These are phyloP conservation scores for Fusarium sp. DNA, from an alignment of 2,329 filamentous ascomycete genomes.

Conservation along the genomic window DNA sequence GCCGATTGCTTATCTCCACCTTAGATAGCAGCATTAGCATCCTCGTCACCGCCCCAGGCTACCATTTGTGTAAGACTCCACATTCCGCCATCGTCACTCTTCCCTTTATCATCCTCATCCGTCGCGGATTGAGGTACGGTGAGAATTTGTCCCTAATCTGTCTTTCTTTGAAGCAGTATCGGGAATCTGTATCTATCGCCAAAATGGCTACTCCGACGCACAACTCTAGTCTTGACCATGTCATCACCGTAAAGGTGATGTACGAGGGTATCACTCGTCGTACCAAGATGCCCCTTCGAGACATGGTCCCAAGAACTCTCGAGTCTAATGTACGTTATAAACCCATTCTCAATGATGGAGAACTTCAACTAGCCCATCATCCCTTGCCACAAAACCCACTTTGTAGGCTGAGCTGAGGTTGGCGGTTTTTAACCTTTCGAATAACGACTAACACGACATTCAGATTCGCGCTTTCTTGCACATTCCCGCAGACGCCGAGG, in stretches of 20 bases:
- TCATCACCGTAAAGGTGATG: conserved; percentile 86
- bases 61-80: conserved; percentile 45
- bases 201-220: conserved; percentile 49
- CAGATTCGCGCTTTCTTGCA: conserved; percentile 56
- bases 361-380: neutral
- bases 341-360: neutral
- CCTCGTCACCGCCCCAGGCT: conserved; percentile 47
- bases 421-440: neutral
- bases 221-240: conserved; percentile 48
- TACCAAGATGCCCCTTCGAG: conserved; percentile 89
- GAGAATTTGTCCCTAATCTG: conserved; percentile 11
- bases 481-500: conserved; percentile 55
- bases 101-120: conserved; percentile 36
- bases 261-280: conserved; percentile 81
- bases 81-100: conserved; percentile 39
- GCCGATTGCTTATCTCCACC: conserved; percentile 47
- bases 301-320: conserved; percentile 80
- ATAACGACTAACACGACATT: conserved; percentile 30
- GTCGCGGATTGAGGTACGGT: conserved; percentile 27
- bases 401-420: neutral
- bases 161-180: conserved; percentile 5
- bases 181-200: conserved; percentile 1
- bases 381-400: neutral
- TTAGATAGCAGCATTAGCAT: conserved; percentile 42
- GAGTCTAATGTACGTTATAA: conserved; percentile 82